These are phyloP conservation scores for Cardiospermum halicacabum DNA, from an alignment of 345 rosid genomes.

Conservation along the genomic window DNA sequence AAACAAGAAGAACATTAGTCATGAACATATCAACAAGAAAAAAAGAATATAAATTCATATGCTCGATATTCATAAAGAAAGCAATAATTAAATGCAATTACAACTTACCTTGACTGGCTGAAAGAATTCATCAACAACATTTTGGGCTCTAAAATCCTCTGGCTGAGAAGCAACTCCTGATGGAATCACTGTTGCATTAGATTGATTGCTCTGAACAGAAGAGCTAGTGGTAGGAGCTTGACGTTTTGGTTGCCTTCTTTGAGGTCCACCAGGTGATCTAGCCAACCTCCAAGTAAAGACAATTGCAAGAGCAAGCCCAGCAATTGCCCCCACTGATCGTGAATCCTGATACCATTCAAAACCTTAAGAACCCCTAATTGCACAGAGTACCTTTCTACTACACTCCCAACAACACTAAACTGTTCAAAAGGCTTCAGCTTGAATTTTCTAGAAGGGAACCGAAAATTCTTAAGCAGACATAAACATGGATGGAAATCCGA, in stretches of 20 bases:
- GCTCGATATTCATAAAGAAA: background rate
- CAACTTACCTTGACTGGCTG: conserved; percentile 66
- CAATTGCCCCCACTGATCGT: conserved; percentile 85
- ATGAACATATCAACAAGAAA: background rate
- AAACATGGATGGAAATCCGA: too few relatives aligned
- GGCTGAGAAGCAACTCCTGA: conserved; percentile 42
- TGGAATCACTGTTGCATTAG: conserved; percentile 33
- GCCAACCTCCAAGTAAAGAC: conserved; percentile 76
- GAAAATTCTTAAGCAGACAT: too few relatives aligned
- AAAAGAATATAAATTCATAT: background rate
- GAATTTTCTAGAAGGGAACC: too few relatives aligned
- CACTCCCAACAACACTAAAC: background rate
- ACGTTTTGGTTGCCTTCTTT: conserved; percentile 73
- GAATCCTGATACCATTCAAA: conserved; percentile 53
- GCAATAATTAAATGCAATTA: background rate
- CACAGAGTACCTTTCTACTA: background rate
- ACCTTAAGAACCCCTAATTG: conserved; percentile 12
- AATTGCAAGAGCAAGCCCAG: conserved; percentile 89
- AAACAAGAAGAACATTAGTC: conserved; percentile 6
- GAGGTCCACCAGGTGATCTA: conserved; percentile 62
- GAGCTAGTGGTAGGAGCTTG: conserved; percentile 45
- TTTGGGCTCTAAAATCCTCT: conserved; percentile 60
- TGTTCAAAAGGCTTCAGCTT: too few relatives aligned
- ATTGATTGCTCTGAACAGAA: conserved; percentile 40
- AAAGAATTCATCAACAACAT: conserved; percentile 72